Percentiles rank a stretch among this genome's conserved stretches.
phyloP scores from a whole-genome alignment of 352 stramenopile species.

The Thraustochytrium sp. region DNA sequence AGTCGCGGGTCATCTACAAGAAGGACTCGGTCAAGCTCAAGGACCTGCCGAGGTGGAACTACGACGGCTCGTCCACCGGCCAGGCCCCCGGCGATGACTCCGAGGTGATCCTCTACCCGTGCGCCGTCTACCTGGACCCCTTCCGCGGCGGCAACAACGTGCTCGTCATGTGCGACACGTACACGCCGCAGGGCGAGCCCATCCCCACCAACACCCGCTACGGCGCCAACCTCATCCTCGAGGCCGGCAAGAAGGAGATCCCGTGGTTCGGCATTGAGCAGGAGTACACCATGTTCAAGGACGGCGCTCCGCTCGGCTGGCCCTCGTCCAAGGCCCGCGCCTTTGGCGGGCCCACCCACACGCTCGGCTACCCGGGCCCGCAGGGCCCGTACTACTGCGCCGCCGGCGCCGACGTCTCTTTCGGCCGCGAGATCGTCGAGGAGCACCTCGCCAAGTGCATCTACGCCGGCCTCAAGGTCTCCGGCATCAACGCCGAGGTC shows the following conservation, averaged over 20 bases:
- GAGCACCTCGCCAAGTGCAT: slow-evolving; percentile 88
- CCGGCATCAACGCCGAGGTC: slow-evolving; percentile 93
- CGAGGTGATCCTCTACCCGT: slow-evolving; percentile 71
- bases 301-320: slow-evolving; percentile 69
- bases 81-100: slow-evolving; percentile 88
- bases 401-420: slow-evolving; percentile 87
- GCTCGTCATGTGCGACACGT: slow-evolving; percentile 92
- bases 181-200: slow-evolving; percentile 83
- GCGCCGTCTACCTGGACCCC: slow-evolving; percentile 89
- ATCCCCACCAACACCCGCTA: slow-evolving; percentile 82
- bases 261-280: slow-evolving; percentile 95
- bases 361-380: neutral
- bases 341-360: neutral
- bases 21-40: slow-evolving; percentile 58
- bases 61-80: slow-evolving; percentile 89
- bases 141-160: slow-evolving; percentile 90
- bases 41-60: slow-evolving; percentile 92
- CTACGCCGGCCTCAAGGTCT: slow-evolving; percentile 88
- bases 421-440: slow-evolving; percentile 86
- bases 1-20: slow-evolving; percentile 67
- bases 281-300: slow-evolving; percentile 85
- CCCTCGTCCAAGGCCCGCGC: slow-evolving; percentile 56
- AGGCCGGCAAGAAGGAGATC: slow-evolving; percentile 54
- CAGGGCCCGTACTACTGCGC: slow-evolving; percentile 77
- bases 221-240: slow-evolving; percentile 16